These are phyloP conservation scores for Neofusicoccum laricinum DNA, from an alignment of 2,329 filamentous ascomycete species.

Conservation along the genomic window DNA sequence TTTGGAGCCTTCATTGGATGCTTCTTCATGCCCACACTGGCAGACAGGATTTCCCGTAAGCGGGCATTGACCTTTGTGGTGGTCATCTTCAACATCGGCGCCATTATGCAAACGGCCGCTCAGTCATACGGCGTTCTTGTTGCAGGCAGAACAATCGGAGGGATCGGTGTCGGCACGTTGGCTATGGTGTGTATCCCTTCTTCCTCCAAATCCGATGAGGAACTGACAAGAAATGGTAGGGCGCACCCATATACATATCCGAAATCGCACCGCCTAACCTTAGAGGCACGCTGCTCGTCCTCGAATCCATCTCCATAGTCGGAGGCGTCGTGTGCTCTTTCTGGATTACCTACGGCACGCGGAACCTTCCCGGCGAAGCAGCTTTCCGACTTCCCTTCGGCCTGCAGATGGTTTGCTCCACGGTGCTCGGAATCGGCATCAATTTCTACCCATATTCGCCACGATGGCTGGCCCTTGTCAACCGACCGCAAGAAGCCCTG, in stretches of 20 bases:
- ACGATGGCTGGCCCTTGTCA: constrained; percentile 30
- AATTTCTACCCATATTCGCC: constrained; percentile 33
- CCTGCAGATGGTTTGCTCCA: constrained; percentile 42
- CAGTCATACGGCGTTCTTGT: constrained; percentile 30
- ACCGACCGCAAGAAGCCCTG: constrained; percentile 29
- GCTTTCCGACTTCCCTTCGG: constrained; percentile 48
- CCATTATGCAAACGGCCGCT: constrained; percentile 37
- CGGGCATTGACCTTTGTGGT: constrained; percentile 40
- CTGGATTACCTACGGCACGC: constrained; percentile 43
- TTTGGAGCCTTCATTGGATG: constrained; percentile 41
- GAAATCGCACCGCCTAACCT: constrained; percentile 68
- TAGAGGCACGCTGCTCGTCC: constrained; percentile 56
- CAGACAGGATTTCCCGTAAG: constrained; percentile 44
- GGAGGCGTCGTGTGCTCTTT: constrained; percentile 41
- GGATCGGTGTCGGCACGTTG: constrained; percentile 31
- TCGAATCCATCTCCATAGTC: constrained; percentile 43
- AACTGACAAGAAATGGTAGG: neutral
- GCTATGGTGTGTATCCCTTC: constrained; percentile 19
- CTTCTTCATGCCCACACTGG: constrained; percentile 34
- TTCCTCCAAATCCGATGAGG: neutral
- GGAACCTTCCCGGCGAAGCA: constrained; percentile 40
- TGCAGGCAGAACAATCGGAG: constrained; percentile 29
- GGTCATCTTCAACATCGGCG: constrained; percentile 47
- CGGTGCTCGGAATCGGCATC: constrained; percentile 29
- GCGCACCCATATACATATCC: constrained; percentile 69